Evolutionary conservation across 2,329 filamentous ascomycete genomes (phyloP).

Genomic region (Neonectria sp.): DNA sequence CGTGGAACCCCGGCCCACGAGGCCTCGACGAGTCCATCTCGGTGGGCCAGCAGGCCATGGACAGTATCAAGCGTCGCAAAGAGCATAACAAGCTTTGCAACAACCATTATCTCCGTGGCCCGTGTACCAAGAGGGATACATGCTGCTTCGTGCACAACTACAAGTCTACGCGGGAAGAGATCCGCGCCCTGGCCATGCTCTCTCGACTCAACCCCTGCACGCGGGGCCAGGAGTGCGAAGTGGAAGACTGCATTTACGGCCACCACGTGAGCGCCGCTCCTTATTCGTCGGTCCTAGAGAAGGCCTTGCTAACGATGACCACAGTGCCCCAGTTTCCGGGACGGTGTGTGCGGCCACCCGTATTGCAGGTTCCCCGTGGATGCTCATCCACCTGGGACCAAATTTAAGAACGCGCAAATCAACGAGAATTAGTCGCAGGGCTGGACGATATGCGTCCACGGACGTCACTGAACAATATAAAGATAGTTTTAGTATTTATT

Average conservation of each 20-base stretch:
- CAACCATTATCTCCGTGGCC: constrained; percentile 72
- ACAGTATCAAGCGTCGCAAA: constrained; percentile 70
- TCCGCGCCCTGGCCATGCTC: constrained; percentile 69
- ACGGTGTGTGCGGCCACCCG: constrained; percentile 67
- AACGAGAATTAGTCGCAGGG: constrained; percentile 48
- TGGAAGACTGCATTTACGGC: constrained; percentile 73
- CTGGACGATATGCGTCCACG: neutral
- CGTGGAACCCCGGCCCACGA: constrained; percentile 69
- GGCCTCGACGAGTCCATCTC: constrained; percentile 69
- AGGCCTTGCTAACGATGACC: constrained; percentile 22
- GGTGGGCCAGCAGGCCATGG: constrained; percentile 62
- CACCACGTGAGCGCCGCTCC: constrained; percentile 64
- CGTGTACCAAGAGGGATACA: constrained; percentile 67
- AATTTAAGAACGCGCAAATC: constrained; percentile 58
- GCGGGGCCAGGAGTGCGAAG: constrained; percentile 70
- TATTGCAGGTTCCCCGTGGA: constrained; percentile 69
- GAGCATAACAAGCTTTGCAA: constrained; percentile 73
- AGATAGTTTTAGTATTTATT: constrained; percentile 14
- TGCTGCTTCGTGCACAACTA: constrained; percentile 73
- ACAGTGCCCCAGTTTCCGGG: constrained; percentile 68
- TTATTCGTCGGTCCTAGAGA: neutral
- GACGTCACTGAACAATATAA: constrained; percentile 12
- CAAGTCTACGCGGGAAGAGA: constrained; percentile 67
- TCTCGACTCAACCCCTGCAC: constrained; percentile 72
- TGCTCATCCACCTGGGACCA: constrained; percentile 72